Conservation (phyloP, 2,329 filamentous ascomycete genomes). For the Venturia asperata region DNA sequence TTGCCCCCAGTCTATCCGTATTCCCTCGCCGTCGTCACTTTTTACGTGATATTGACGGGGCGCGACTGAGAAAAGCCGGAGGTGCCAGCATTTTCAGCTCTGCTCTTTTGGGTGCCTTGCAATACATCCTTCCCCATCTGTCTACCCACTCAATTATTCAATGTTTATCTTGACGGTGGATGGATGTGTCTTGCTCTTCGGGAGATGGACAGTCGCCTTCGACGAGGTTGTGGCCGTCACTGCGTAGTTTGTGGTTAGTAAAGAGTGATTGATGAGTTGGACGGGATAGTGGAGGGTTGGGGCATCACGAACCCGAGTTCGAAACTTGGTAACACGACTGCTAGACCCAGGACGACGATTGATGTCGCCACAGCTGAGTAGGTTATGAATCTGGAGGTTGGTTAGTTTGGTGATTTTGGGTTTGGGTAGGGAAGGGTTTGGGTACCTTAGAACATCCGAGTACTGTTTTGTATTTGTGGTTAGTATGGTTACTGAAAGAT, state of each 20-base stretch:
- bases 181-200: neutral
- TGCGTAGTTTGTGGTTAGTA: neutral
- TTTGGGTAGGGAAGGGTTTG: neutral
- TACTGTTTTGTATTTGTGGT: neutral
- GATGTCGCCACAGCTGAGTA: neutral
- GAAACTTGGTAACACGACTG: neutral
- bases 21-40: too few relatives aligned
- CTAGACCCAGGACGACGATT: neutral
- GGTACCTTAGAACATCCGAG: slow-evolving; percentile 5
- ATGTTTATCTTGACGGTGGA: too few relatives aligned
- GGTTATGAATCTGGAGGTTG: neutral
- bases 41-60: too few relatives aligned
- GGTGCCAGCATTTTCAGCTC: too few relatives aligned
- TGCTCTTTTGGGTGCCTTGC: too few relatives aligned
- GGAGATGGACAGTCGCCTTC: neutral
- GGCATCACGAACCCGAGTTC: neutral
- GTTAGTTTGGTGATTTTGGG: neutral
- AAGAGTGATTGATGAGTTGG: too few relatives aligned
- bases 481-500: neutral
- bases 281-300: too few relatives aligned
- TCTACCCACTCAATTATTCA: too few relatives aligned
- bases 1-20: too few relatives aligned
- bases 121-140: too few relatives aligned
- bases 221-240: slow-evolving; percentile 6
- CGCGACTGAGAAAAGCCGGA: too few relatives aligned